Evolutionary conservation across 192 early-diverging fungal species (phyloP), one percentile per base, ranked within the genome.

Genomic region (Endogone sp.): DNA sequence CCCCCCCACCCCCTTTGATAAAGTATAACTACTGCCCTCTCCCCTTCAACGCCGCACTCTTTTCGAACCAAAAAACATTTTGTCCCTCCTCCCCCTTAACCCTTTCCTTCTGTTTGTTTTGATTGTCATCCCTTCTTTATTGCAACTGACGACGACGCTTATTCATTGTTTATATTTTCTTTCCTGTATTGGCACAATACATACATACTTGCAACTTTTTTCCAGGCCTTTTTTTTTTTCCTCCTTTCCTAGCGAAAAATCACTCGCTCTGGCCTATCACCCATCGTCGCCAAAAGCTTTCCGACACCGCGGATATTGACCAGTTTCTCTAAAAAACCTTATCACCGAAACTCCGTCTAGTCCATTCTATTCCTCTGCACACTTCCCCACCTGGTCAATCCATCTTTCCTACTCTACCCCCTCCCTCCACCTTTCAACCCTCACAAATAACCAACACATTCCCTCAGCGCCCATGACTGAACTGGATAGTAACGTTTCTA

Each of bases 391-490:
- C 13, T 44, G 4, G 37, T 13, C 37, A 44, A 4, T 44, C 4
- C 37, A 44, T 8, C 37, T 4, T 8, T 13, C 37, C 13, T 13
- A 13, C 21, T 32, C 6, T 25, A 8, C 28, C 16, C 2, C 26
- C 27, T 64, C 28, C 25, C 23, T 65, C 37, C 25, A 30, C 23
- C 68, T 69, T 30, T 16, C 20, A 44, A 13, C 60, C 60, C 20
- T 59, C 26, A 66, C 70, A 20, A 65, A 37, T 16, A 57, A 58
- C 8, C 10, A n/a, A 13, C 49, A 31, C 10, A 13, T 64, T 11
- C 29, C 60, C 29, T 63, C 72, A 9, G 68, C 63, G 1, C 23
- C 64, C 23, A 27, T 63, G 11, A 29, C 60, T 4, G 28, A 25
- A 25, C 16, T 60, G 37, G 37, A 44, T 44, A 13, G 24, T 16